These are phyloP conservation scores for Allium sativum DNA, from an alignment of 106 monocot species.

Conservation along the genomic window DNA sequence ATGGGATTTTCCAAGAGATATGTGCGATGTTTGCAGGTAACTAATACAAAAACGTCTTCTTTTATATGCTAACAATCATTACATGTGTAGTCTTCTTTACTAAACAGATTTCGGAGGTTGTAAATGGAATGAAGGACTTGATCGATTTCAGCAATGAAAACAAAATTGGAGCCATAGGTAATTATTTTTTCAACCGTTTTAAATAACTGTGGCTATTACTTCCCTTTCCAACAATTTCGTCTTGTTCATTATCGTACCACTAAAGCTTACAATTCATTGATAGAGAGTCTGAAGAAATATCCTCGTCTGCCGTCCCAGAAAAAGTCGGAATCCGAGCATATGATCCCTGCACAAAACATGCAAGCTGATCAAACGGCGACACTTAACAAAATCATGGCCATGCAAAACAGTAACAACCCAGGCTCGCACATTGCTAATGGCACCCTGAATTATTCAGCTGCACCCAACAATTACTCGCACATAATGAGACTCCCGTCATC, in stretches of 20 bases:
- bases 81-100: too few relatives aligned
- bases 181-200: background rate
- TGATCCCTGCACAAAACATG: background rate
- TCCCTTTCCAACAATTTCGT: background rate
- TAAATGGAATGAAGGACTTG: conserved; percentile 73
- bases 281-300: conserved; percentile 64
- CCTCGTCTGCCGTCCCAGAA: conserved; percentile 22
- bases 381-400: conserved; percentile 19
- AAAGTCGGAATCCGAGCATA: conserved; percentile 23
- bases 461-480: conserved; percentile 17
- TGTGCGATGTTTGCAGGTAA: conserved; percentile 87
- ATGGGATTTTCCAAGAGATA: conserved; percentile 94
- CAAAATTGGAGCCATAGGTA: conserved; percentile 66
- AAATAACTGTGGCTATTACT: background rate
- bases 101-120: conserved; percentile 49
- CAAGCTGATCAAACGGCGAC: conserved; percentile 20
- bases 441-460: background rate
- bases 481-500: conserved; percentile 7
- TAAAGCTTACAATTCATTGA: background rate
- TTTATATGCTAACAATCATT: too few relatives aligned
- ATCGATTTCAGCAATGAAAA: conserved; percentile 48
- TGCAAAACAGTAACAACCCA: conserved; percentile 8
- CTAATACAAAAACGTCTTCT: background rate
- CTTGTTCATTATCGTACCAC: background rate
- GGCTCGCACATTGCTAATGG: conserved; percentile 1